Evolutionary conservation across 2,329 filamentous ascomycete species (phyloP).

Genomic region (Colletotrichum graminicola): DNA sequence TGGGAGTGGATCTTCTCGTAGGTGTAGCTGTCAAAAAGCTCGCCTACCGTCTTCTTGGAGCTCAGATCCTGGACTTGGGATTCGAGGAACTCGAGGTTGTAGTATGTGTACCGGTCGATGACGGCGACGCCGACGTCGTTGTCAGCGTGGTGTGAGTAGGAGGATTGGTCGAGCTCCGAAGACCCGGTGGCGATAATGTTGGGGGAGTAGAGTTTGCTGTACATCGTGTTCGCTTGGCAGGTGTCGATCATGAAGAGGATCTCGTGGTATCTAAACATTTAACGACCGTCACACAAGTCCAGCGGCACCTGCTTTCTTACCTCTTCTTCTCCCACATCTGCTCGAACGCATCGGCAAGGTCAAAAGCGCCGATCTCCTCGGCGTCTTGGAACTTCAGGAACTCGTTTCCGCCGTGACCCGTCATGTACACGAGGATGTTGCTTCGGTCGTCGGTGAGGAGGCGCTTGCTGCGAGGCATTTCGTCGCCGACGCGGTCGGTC

Average conservation of each 20-base stretch:
- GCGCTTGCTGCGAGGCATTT: constrained; percentile 94
- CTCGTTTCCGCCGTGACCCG: constrained; percentile 96
- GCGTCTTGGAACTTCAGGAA: constrained; percentile 99
- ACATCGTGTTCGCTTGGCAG: constrained; percentile 99
- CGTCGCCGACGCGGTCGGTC: constrained; percentile 93
- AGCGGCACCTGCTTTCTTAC: constrained; percentile 52
- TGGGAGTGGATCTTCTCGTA: constrained; percentile 94
- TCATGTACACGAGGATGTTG: constrained; percentile 99
- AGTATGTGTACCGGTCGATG: constrained; percentile 98
- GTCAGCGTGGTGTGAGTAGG: constrained; percentile 97
- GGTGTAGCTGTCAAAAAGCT: constrained; percentile 96
- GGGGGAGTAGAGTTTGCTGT: constrained; percentile 96
- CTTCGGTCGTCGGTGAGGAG: constrained; percentile 94
- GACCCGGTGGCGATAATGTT: constrained; percentile 99
- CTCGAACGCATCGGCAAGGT: constrained; percentile 95
- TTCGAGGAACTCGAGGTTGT: constrained; percentile 97
- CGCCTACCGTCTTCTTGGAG: constrained; percentile 90
- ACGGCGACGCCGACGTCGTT: constrained; percentile 98
- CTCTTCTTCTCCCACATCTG: constrained; percentile 99
- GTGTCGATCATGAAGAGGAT: constrained; percentile 99
- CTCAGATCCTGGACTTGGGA: constrained; percentile 86
- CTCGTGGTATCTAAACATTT: constrained; percentile 81
- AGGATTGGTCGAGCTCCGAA: constrained; percentile 94
- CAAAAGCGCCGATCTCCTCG: constrained; percentile 96
- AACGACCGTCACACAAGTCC: not conserved